Evolutionary conservation across 2,329 filamentous ascomycete genomes (phyloP), one percentile per base, ranked within the genome.

Genomic region (Alternaria rosae): DNA sequence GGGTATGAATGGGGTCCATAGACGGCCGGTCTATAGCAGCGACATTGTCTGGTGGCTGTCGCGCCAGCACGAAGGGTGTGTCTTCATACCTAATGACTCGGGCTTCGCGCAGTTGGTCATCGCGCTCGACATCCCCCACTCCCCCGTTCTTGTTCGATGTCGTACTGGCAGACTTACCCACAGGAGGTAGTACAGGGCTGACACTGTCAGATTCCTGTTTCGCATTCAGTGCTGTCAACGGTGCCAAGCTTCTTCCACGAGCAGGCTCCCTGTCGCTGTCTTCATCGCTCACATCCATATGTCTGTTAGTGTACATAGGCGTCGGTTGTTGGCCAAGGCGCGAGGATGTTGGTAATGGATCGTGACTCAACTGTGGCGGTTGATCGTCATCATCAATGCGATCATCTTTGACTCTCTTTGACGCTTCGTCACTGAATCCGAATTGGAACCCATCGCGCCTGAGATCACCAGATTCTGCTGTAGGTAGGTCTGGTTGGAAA

Each of bases 301-400:
- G 17, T 48, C 28, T 61, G 38, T 38, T 54, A 47, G 12, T 43
- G 63, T 38, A 58, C 53, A 52, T 48, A 63, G 64, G 51, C 65
- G 41, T 12, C n/a, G 38, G 63, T 57, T 42, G 66, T 57, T 23
- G 45, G n/a, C 51, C 38, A 38, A 42, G 35, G 4, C 30, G 44
- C 30, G 52, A 32, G 21, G 28, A 32, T 10, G 28, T n/a, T 20
- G 61, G 58, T 25, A 69, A 17, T 11, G 68, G 64, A 26, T 71
- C 69, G 50, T 74, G 67, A 55, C 66, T 69, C 38, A 74, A 59
- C 30, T 65, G 65, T 42, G 68, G 74, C 30, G 72, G 71, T 30
- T 59, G 57, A 45, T 74, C 69, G 45, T 73, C 64, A 38, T 68
- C 53, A 21, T 63, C 61, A 17, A 58, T 35, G 28, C 45, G 38